Base-by-base conservation (phyloP, 495 filamentous ascomycete genomes). In the Trichoderma asperelloides region DNA sequence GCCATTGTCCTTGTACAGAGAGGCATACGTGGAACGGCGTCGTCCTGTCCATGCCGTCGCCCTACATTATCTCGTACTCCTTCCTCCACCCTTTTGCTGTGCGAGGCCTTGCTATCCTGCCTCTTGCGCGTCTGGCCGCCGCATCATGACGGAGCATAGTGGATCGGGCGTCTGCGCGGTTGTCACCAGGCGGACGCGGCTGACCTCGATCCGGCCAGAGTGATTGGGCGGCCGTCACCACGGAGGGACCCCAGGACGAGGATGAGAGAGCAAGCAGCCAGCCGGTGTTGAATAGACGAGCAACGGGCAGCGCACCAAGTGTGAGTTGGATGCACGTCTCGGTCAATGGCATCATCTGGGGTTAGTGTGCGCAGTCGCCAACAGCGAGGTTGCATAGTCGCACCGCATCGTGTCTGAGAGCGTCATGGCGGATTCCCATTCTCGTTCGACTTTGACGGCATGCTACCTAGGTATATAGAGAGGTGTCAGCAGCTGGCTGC, bases 1-100 rank as follows among this genome's bases (percentile, higher is more conserved):
- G 55, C 55, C 55, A 2, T 27, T 30, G 23, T 8, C 55, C 55
- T 60, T 27, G 27, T 25, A 60, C 55, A 30, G 15, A 60, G 55
- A 60, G 55, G 55, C 27, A 27, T 60, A 60, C 55, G 55, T 60
- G 55, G 55, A 60, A 60, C 55, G 7, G 55, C 55, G 55, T 60
- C 55, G 55, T 60, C 55, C 55, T 60, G 55, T 60, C 55, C 55
- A 60, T 60, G 55, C 55, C 27, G 23, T 60, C 55, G 55, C 55
- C 55, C 55, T 60, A 60, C 55, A 27, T 60, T 51, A 60, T 28
- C 55, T 60, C 55, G 55, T 7, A 60, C 11, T 4, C n/a, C 55
- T 25, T 13, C 5, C 23, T 47, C 43, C 43, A 47, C n/a, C 43
- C 43, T 11, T 3, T n/a, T 55, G n/a, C 49, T 55, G 49, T 49